Evolutionary conservation across 768 basidiomycete species (phyloP).

Genomic region (Lentinula lateritia): DNA sequence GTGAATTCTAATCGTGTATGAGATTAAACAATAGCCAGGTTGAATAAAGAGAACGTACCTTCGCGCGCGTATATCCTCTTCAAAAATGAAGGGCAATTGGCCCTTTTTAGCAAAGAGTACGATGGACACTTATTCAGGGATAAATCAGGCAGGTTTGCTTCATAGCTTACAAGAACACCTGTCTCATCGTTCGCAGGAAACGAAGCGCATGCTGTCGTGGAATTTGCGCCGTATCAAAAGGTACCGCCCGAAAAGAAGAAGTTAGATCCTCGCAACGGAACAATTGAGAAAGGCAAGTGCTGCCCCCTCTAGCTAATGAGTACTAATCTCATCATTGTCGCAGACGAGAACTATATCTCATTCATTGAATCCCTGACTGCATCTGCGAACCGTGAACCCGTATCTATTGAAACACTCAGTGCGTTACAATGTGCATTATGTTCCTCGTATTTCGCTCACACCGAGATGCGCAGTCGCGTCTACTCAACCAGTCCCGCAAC

Average conservation of each 20-base stretch:
- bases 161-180: neutral
- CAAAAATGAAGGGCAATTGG: conserved; percentile 65
- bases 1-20: neutral
- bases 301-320: neutral
- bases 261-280: conserved; percentile 72
- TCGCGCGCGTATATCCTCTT: conserved; percentile 94
- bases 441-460: neutral
- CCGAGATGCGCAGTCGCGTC: conserved; percentile 48
- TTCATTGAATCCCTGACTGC: conserved; percentile 73
- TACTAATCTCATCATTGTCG: neutral
- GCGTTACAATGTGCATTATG: conserved; percentile 15
- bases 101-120: conserved; percentile 75
- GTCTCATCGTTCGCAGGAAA: conserved; percentile 53
- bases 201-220: conserved; percentile 84
- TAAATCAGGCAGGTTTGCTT: conserved; percentile 65
- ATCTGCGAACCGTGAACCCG: conserved; percentile 44
- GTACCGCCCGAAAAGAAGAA: conserved; percentile 72
- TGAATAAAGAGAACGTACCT: conserved; percentile 78
- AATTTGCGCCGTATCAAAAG: conserved; percentile 92
- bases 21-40: conserved; percentile 28
- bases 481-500: conserved; percentile 49
- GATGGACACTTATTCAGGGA: conserved; percentile 92
- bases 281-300: conserved; percentile 79
- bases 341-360: conserved; percentile 80
- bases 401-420: conserved; percentile 64